A percentile compares a stretch with the other conserved stretches of the same genome.
Evolutionary conservation across 345 rosid species (phyloP).

Genomic region (Gossypium arboreum): DNA sequence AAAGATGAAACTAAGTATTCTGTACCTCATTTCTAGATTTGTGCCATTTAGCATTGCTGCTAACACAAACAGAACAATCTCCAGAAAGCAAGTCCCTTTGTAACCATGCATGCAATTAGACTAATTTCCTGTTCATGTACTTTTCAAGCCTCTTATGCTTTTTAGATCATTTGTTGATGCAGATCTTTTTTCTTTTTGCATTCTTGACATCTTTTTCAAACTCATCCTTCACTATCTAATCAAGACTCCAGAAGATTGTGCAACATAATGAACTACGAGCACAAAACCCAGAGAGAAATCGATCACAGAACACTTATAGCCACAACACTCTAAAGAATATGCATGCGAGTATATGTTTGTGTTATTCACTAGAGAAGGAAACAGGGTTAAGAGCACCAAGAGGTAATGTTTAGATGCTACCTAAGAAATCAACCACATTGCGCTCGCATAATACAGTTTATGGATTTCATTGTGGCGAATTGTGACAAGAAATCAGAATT

Average conservation of each 20-base stretch:
- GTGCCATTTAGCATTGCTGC: no score
- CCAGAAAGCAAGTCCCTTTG: no score
- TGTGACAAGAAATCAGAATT: no score
- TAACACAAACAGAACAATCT: no score
- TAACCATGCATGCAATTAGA: no score
- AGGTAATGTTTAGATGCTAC: background rate
- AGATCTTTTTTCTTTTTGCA: background rate
- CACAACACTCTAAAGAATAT: background rate
- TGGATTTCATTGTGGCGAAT: background rate
- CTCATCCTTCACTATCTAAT: background rate
- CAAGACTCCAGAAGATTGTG: background rate
- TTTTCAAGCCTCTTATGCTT: no score
- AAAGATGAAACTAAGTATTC: no score
- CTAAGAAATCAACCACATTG: background rate
- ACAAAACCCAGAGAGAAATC: background rate
- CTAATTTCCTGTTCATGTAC: no score
- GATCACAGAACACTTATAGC: background rate
- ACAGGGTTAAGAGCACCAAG: background rate
- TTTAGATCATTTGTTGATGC: background rate
- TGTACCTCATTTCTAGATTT: no score
- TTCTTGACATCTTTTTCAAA: background rate
- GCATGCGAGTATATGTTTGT: background rate
- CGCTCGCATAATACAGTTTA: background rate
- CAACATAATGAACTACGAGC: background rate
- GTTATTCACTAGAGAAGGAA: background rate